Evolutionary conservation across 192 early-diverging fungal genomes (phyloP), one percentile per base, ranked within the genome.

Genomic region (Podila epicladia): DNA sequence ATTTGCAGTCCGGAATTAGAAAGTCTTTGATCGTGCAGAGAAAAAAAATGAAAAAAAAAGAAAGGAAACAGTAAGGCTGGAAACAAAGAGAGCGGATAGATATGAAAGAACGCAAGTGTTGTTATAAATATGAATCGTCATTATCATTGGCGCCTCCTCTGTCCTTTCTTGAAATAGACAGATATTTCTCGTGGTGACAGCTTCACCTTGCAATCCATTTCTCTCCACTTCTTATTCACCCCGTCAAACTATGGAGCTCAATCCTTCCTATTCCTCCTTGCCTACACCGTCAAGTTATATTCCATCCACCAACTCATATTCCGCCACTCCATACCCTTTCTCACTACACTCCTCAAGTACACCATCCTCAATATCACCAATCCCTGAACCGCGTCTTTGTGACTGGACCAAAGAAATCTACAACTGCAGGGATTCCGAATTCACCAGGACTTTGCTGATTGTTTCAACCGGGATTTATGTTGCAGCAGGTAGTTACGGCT

Each of bases 391-490:
- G 45, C 61, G 37, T 19, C 51, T 58, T 17, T 80, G 77, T 62
- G 71, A 80, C 17, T 80, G 77, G 77, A 72, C 77, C 9, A 38
- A 65, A 26, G 26, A 33, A 8, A 38, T 64, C 9, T 17, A 61
- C 38, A 31, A 73, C 49, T 80, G 77, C 51, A 58, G 62, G 35
- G 77, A 69, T 41, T 35, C 58, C 2, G 58, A 72, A 19, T 69
- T 69, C 28, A 59, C 69, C 3, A 32, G 31, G 17, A 29, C 17
- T 7, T 17, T 80, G 55, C 35, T 80, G 32, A 41, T 71, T 6
- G 62, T 59, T 17, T 80, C 77, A 20, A 63, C 49, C 4, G 58
- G 37, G 12, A 4, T 59, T 24, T 71, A 80, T 32, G 9, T 69
- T 9, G 35, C 26, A 1, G 49, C 41, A 0, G 71, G 66, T 7